Evolutionary conservation across 331 rosid species (phyloP).

Genomic region (Spiraea crenata): DNA sequence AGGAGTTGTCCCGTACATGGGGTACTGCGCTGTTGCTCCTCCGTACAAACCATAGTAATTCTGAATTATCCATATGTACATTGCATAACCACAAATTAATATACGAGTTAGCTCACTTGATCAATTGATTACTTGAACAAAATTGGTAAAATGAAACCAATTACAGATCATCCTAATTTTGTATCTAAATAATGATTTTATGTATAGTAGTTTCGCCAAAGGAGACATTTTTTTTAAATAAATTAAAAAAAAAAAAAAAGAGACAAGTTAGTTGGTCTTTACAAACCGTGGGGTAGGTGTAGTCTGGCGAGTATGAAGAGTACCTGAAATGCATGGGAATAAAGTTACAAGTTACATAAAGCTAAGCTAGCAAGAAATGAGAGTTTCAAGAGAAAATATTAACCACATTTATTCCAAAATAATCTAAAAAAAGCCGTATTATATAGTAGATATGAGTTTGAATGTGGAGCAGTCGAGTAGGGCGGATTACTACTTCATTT

Average conservation of each 20-base stretch:
- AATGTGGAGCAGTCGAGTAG: too few relatives aligned
- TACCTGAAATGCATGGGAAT: constrained; percentile 57
- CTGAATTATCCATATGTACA: constrained; percentile 30
- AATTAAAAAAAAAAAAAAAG: constrained; percentile 9
- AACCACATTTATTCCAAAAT: too few relatives aligned
- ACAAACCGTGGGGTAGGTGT: constrained; percentile 91
- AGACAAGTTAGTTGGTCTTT: constrained; percentile 8
- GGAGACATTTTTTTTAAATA: neutral
- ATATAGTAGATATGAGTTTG: too few relatives aligned
- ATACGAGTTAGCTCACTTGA: too few relatives aligned
- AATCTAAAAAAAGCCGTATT: too few relatives aligned
- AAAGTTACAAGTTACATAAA: neutral
- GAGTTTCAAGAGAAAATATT: neutral
- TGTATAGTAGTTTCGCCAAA: too few relatives aligned
- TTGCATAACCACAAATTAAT: neutral
- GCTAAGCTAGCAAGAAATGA: neutral
- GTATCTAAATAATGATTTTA: too few relatives aligned
- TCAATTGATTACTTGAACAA: too few relatives aligned
- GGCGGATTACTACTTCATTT: too few relatives aligned
- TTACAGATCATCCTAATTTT: too few relatives aligned
- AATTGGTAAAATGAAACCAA: too few relatives aligned
- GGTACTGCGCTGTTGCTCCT: constrained; percentile 78
- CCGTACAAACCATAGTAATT: constrained; percentile 87
- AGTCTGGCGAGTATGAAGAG: constrained; percentile 93
- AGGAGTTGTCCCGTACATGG: constrained; percentile 64